These are phyloP conservation scores for Hydnomerulius pinastri DNA, from an alignment of 768 basidiomycete genomes.

Conservation along the genomic window DNA sequence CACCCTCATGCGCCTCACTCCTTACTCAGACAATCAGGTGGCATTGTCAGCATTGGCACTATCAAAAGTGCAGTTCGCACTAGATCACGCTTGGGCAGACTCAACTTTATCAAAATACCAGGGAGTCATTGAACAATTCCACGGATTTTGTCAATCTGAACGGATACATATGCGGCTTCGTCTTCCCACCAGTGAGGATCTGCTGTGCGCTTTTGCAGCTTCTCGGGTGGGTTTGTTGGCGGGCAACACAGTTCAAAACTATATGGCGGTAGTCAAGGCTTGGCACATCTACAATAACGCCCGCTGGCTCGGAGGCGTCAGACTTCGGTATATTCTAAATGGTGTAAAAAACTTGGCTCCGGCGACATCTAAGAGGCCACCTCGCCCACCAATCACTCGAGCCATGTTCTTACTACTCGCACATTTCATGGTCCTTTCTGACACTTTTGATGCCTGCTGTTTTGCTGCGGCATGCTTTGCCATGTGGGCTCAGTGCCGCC, in stretches of 20 bases:
- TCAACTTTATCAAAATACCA: slow-evolving; percentile 7
- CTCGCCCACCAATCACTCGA: slow-evolving; percentile 20
- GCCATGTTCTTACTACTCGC: slow-evolving; percentile 20
- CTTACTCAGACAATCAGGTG: no score
- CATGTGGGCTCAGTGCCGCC: slow-evolving; percentile 1
- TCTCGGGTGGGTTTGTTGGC: background rate
- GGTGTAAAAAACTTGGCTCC: slow-evolving; percentile 10
- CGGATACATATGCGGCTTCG: slow-evolving; percentile 6
- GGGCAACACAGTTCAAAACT: background rate
- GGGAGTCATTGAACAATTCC: slow-evolving; percentile 3
- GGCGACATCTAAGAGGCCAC: slow-evolving; percentile 5
- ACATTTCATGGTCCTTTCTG: fast-evolving
- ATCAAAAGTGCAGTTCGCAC: no score
- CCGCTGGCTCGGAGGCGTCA: slow-evolving; percentile 18
- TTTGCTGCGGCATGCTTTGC: background rate
- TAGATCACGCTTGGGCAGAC: background rate
- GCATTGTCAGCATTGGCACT: no score
- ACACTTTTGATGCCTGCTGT: background rate
- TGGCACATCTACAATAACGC: slow-evolving; percentile 34
- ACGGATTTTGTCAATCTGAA: slow-evolving; percentile 20
- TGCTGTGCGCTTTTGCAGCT: slow-evolving; percentile 33
- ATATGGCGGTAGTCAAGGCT: slow-evolving; percentile 17
- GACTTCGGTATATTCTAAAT: background rate
- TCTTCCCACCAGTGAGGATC: slow-evolving; percentile 29
- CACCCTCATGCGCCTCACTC: no score